Evolutionary conservation across 306 rosid genomes (phyloP).

Genomic region (Sechiopsis laciniata): DNA sequence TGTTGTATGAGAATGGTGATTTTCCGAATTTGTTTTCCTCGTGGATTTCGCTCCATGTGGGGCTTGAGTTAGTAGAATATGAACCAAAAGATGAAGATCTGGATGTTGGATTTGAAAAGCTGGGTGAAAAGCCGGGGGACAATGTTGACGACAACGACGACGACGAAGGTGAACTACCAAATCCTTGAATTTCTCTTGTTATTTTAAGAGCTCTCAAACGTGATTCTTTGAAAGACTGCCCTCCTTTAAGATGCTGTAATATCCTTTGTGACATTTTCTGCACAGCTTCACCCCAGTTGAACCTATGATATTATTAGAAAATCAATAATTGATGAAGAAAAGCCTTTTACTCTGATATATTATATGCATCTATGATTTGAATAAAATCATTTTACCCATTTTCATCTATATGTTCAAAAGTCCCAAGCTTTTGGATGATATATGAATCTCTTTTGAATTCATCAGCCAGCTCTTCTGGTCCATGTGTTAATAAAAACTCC

Average conservation of each 20-base stretch:
- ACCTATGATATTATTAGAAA: conserved; percentile 35
- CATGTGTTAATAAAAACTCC: conserved; percentile 72
- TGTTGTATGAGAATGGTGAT: not conserved
- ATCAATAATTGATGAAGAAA: not conserved
- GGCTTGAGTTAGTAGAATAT: conserved; percentile 33
- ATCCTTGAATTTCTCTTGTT: conserved; percentile 55
- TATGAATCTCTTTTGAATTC: conserved; percentile 52
- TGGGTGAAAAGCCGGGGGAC: conserved; percentile 14
- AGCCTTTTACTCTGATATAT: not conserved
- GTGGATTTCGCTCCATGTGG: conserved; percentile 20
- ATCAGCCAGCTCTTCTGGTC: conserved; percentile 54
- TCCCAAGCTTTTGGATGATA: conserved; percentile 55
- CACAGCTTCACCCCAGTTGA: conserved; percentile 67
- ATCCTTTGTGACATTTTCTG: conserved; percentile 48
- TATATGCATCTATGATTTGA: not conserved
- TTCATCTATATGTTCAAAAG: conserved; percentile 45
- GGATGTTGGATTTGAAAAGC: conserved; percentile 30
- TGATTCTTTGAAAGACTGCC: conserved; percentile 38
- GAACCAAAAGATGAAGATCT: conserved; percentile 43
- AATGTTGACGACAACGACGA: conserved; percentile 25
- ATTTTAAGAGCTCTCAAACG: conserved; percentile 64
- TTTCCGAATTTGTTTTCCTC: not conserved
- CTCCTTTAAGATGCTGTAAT: conserved; percentile 44
- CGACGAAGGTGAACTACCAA: not conserved
- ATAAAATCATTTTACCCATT: conserved; percentile 40